Conservation (phyloP, 192 early-diverging fungal genomes). For the Entomortierella beljakovae region DNA sequence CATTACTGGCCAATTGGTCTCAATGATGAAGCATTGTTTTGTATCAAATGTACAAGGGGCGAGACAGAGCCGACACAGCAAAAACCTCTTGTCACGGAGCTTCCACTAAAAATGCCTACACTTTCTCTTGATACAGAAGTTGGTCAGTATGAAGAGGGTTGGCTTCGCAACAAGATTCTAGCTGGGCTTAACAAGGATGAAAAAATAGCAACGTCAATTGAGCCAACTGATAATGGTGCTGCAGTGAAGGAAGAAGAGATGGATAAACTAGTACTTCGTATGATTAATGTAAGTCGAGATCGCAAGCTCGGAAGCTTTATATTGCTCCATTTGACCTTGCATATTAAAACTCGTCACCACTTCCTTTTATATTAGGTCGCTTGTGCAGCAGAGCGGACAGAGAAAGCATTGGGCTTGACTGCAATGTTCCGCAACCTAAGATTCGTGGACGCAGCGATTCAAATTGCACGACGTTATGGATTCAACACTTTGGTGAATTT, state of each 20-base stretch:
- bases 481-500: constrained; percentile 81
- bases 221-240: constrained; percentile 51
- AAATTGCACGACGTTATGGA: constrained; percentile 80
- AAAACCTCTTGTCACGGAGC: constrained; percentile 62
- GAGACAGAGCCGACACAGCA: constrained; percentile 76
- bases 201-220: constrained; percentile 53
- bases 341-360: background rate
- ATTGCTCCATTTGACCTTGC: too few species aligned
- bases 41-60: constrained; percentile 73
- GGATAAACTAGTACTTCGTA: constrained; percentile 81
- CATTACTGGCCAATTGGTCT: constrained; percentile 91
- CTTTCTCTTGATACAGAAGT: constrained; percentile 19
- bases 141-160: constrained; percentile 55
- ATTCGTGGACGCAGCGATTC: constrained; percentile 86
- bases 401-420: constrained; percentile 86
- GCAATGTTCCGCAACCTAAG: constrained; percentile 67
- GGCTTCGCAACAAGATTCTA: constrained; percentile 64
- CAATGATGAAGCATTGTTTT: constrained; percentile 75
- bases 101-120: constrained; percentile 25
- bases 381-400: constrained; percentile 79
- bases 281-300: constrained; percentile 72
- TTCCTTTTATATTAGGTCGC: constrained; percentile 58
- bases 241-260: constrained; percentile 72
- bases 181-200: constrained; percentile 69
- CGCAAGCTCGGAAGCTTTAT: background rate